A percentile compares a stretch with the other conserved stretches of the same genome.
These are phyloP conservation scores for Lagerstroemia speciosa DNA, from an alignment of 345 rosid species.

Conservation along the genomic window DNA sequence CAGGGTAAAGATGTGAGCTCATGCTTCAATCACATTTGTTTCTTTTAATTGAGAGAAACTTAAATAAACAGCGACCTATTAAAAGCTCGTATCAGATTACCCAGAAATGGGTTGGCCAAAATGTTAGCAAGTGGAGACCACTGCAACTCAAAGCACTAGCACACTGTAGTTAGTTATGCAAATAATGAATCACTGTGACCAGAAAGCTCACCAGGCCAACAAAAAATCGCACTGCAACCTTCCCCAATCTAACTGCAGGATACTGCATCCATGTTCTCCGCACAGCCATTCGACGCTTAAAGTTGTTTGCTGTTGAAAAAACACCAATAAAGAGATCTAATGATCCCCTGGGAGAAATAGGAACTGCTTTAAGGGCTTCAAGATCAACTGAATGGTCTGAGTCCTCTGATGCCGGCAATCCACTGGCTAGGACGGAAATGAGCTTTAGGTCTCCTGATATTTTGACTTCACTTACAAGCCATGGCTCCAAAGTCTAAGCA, in stretches of 20 bases:
- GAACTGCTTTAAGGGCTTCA: conserved; percentile 55
- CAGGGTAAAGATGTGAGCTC: not conserved
- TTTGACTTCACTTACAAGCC: conserved; percentile 87
- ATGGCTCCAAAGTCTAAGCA: conserved; percentile 84
- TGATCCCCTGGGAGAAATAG: conserved; percentile 41
- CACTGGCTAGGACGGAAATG: conserved; percentile 69
- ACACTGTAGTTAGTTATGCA: not conserved
- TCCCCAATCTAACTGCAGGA: conserved; percentile 62
- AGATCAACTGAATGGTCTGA: conserved; percentile 63
- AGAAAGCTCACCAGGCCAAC: conserved; percentile 81
- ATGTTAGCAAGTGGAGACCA: not conserved
- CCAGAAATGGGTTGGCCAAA: not conserved
- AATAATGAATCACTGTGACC: not conserved
- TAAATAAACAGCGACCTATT: not conserved
- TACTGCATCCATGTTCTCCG: conserved; percentile 99
- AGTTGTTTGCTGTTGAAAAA: conserved; percentile 92
- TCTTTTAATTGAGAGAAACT: not conserved
- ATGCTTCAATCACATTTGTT: not conserved
- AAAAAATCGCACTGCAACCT: conserved; percentile 85
- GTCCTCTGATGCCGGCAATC: conserved; percentile 90
- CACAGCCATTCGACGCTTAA: conserved; percentile 92
- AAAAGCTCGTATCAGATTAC: not conserved
- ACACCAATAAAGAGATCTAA: conserved; percentile 85
- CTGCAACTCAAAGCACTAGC: not conserved
- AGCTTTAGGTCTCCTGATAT: conserved; percentile 70